Conservation (phyloP, 176 grass and related monocot species). For the bread wheat (Triticum aestivum) region IWGSC_CS_RefSeq_v2.1 NC_057803.1:543026994-543027493, state of each 20-base stretch:
- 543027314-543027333: not conserved
- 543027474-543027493: not conserved
- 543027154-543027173: not conserved
- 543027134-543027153: too few relatives aligned
- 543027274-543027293: not conserved
- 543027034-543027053: too few relatives aligned
- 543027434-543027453: not conserved
- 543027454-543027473: conserved; percentile 12
- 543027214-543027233: conserved; percentile 22
- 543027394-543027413: not conserved
- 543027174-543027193: not conserved
- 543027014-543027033: too few relatives aligned
- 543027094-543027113: not conserved
- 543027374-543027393: not conserved
- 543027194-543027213: conserved; percentile 19
- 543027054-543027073: too few relatives aligned
- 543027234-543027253: conserved; percentile 25
- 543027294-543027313: not conserved
- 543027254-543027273: conserved; percentile 16
- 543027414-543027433: conserved; percentile 13
- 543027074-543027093: too few relatives aligned
- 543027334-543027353: not conserved
- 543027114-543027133: not conserved
- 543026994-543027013: too few relatives aligned
- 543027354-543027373: not conserved